These are phyloP conservation scores for Chenopodium berlandieri DNA, from an alignment of 148 eudicot genomes.

Conservation along the genomic window DNA sequence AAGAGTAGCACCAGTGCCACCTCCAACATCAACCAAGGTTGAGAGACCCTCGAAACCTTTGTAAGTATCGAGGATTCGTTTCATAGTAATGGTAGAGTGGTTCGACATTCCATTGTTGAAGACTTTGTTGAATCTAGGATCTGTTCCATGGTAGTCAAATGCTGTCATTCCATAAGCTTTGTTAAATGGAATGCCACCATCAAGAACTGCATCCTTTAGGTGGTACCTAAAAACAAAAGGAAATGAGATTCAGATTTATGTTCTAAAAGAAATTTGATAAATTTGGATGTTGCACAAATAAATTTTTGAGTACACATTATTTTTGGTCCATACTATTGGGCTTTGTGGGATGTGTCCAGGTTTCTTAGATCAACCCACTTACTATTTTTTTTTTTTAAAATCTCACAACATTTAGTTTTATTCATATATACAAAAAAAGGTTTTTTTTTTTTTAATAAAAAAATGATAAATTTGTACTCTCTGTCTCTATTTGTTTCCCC, in stretches of 20 bases:
- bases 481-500: too few relatives aligned
- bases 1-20: slow-evolving; percentile 76
- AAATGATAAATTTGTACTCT: too few relatives aligned
- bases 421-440: too few relatives aligned
- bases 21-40: slow-evolving; percentile 76
- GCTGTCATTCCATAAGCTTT: slow-evolving; percentile 90
- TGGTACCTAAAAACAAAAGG: slow-evolving; percentile 50
- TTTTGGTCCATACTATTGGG: background rate
- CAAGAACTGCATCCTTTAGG: slow-evolving; percentile 79
- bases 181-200: slow-evolving; percentile 90
- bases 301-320: too few relatives aligned
- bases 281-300: background rate
- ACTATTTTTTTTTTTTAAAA: too few relatives aligned
- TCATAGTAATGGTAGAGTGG: slow-evolving; percentile 81
- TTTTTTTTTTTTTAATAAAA: too few relatives aligned
- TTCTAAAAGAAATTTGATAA: too few relatives aligned
- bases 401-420: too few relatives aligned
- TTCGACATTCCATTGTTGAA: slow-evolving; percentile 83
- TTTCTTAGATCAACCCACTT: background rate
- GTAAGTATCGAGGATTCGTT: slow-evolving; percentile 65
- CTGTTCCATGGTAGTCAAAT: slow-evolving; percentile 80
- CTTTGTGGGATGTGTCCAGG: background rate
- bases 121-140: slow-evolving; percentile 75
- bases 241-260: background rate
- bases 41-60: slow-evolving; percentile 62